Evolutionary conservation across 1,139 yeast species (phyloP).

Genomic region (Lodderomyces parapsilosis): DNA sequence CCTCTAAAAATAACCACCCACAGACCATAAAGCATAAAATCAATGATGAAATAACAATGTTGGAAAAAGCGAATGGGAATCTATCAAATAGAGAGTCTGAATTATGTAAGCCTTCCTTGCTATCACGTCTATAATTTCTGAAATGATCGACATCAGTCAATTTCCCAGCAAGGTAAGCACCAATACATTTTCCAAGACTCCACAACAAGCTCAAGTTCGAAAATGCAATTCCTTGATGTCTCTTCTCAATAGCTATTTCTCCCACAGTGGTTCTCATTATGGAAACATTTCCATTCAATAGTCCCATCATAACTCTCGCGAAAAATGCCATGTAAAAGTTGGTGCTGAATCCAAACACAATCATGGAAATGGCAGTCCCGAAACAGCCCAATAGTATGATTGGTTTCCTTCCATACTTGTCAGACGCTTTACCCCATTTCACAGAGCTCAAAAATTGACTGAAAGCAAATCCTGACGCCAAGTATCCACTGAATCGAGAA

Average conservation of each 20-base stretch:
- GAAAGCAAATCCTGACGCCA: conserved; percentile 55
- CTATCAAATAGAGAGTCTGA: conserved; percentile 5
- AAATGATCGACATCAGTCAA: conserved; percentile 10
- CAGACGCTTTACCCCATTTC: conserved; percentile 59
- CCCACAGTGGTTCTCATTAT: conserved; percentile 62
- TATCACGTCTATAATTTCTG: conserved; percentile 8
- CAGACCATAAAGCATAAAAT: conserved; percentile 30
- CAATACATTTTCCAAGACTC: conserved; percentile 45
- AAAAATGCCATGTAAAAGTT: conserved; percentile 50
- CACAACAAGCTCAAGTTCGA: conserved; percentile 59
- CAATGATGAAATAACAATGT: conserved; percentile 49
- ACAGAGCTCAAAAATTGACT: conserved; percentile 55
- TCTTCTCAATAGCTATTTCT: conserved; percentile 53
- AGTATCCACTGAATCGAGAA: conserved; percentile 57
- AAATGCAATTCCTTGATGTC: conserved; percentile 62
- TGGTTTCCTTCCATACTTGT: conserved; percentile 56
- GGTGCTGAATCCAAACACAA: conserved; percentile 53
- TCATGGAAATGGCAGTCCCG: conserved; percentile 49
- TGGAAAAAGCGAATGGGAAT: conserved; percentile 61
- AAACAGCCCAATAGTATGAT: conserved; percentile 50
- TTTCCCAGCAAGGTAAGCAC: conserved; percentile 9
- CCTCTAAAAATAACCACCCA: conserved; percentile 37
- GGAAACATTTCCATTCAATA: conserved; percentile 61
- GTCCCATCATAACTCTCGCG: conserved; percentile 54
- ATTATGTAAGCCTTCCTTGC: neutral